Percentiles rank a stretch among this genome's conserved stretches.
These are phyloP conservation scores for Leccinellum luteum DNA, from an alignment of 768 basidiomycete species.

Conservation along the genomic window DNA sequence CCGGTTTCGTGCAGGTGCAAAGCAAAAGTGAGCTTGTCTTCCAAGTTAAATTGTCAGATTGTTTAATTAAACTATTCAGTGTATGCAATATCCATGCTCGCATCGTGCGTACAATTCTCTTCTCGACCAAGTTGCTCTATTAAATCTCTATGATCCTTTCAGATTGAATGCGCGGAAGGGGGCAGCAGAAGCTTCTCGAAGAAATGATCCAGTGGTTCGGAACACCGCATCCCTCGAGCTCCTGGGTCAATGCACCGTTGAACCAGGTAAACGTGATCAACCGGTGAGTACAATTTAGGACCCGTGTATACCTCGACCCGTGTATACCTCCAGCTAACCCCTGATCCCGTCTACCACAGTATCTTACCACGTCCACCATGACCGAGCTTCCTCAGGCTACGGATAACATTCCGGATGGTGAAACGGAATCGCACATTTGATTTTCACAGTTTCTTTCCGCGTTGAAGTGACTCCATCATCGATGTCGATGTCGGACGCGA, in stretches of 20 bases:
- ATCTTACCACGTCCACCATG: background rate
- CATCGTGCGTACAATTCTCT: slow-evolving; percentile 10
- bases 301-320: background rate
- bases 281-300: background rate
- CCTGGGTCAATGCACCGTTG: background rate
- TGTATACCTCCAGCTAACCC: background rate
- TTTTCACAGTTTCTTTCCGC: no score
- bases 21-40: background rate
- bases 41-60: background rate
- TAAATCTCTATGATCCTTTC: background rate
- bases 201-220: background rate
- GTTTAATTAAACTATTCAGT: background rate
- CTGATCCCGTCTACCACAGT: background rate
- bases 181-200: background rate
- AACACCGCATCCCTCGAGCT: background rate
- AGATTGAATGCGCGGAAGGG: background rate
- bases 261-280: background rate
- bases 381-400: background rate
- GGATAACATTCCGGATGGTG: background rate
- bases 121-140: background rate
- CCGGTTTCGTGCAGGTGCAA: background rate
- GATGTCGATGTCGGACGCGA: no score
- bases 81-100: slow-evolving; percentile 17
- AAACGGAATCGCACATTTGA: background rate
- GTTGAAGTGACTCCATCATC: no score